These are phyloP conservation scores for Amphicarpaea edgeworthii DNA, from an alignment of 306 rosid genomes.

Conservation along the genomic window DNA sequence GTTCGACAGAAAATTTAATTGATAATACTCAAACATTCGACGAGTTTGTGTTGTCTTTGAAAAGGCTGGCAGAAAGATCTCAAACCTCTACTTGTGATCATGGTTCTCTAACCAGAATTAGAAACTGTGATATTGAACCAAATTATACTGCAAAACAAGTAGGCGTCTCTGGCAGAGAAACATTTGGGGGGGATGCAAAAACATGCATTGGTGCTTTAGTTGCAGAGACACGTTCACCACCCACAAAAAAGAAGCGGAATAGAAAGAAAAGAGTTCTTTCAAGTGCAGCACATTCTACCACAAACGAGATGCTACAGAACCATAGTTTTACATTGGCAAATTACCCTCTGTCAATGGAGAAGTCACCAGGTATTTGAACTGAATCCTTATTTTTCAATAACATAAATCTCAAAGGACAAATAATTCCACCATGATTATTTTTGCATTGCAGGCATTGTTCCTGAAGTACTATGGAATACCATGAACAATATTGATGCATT, in stretches of 20 bases:
- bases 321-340: constrained; percentile 46
- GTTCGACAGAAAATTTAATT: constrained; percentile 23
- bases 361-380: constrained; percentile 61
- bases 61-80: constrained; percentile 58
- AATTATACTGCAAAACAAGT: constrained; percentile 46
- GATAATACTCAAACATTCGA: constrained; percentile 48
- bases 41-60: constrained; percentile 44
- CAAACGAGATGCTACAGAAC: constrained; percentile 47
- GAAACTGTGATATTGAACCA: constrained; percentile 43
- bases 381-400: constrained; percentile 16
- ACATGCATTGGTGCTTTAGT: constrained; percentile 55
- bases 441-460: constrained; percentile 57
- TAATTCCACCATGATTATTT: constrained; percentile 14
- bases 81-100: constrained; percentile 46
- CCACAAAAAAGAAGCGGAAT: constrained; percentile 61
- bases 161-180: constrained; percentile 37
- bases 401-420: constrained; percentile 32
- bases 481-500: constrained; percentile 55
- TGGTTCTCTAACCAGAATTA: constrained; percentile 51
- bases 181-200: constrained; percentile 38
- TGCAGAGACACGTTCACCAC: constrained; percentile 48
- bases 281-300: constrained; percentile 47
- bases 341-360: constrained; percentile 43
- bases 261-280: constrained; percentile 52
- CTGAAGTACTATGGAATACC: constrained; percentile 35